Evolutionary conservation across 225 moss, liverwort and hornwort species (phyloP).

Genomic region (Ulota crispa): DNA sequence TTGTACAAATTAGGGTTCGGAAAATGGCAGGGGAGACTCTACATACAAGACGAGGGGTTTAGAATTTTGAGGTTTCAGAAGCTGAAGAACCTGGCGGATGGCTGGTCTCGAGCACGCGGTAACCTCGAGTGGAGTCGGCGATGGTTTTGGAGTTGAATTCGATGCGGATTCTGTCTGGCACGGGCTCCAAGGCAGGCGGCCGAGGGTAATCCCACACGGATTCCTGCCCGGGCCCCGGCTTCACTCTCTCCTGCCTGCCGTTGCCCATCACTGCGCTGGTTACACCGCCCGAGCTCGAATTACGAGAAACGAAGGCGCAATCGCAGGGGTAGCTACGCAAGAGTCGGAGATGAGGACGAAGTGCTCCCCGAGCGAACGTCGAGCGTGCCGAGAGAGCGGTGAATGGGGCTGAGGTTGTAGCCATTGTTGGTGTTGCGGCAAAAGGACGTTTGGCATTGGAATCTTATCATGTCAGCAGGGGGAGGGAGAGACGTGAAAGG

Average conservation of each 20-base stretch:
- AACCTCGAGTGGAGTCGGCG: conserved; percentile 57
- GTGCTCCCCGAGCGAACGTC: background rate
- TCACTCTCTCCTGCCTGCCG: conserved; percentile 44
- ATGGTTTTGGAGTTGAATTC: conserved; percentile 69
- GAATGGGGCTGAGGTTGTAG: conserved; percentile 14
- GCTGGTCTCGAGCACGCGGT: conserved; percentile 83
- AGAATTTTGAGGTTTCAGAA: background rate
- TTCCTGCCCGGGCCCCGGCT: conserved; percentile 74
- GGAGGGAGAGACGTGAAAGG: no score
- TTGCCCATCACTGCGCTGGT: conserved; percentile 30
- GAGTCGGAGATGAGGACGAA: background rate
- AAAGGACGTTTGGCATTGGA: background rate
- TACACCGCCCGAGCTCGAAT: background rate
- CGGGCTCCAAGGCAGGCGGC: conserved; percentile 70
- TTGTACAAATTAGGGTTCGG: background rate
- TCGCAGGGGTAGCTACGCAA: background rate
- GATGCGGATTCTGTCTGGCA: conserved; percentile 61
- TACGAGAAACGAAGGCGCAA: background rate
- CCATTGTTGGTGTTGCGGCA: conserved; percentile 10
- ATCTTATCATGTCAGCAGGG: background rate
- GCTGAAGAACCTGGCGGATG: conserved; percentile 67
- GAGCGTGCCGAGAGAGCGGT: conserved; percentile 1
- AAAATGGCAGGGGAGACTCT: background rate
- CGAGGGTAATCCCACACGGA: conserved; percentile 93
- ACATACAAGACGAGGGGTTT: background rate